Conservation (phyloP, 768 basidiomycete genomes). For the Botryobasidium botryosum region DNA sequence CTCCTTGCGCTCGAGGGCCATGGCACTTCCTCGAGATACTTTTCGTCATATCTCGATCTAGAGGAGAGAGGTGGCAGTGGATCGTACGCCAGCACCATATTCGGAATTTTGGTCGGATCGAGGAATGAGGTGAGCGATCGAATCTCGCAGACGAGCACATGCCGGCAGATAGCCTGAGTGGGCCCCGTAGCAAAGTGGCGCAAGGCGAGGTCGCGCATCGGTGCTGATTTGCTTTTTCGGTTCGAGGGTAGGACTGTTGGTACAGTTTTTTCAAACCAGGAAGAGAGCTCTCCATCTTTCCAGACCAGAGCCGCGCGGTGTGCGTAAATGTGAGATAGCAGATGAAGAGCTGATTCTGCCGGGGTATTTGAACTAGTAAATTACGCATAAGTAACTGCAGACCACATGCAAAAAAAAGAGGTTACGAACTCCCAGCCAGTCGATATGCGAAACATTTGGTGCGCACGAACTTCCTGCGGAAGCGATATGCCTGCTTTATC, state of each 20-base stretch:
- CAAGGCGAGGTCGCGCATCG: conserved; percentile 20
- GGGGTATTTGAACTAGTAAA: conserved; percentile 5
- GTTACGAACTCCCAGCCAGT: conserved; percentile 43
- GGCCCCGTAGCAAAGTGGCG: conserved; percentile 21
- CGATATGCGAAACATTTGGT: conserved; percentile 50
- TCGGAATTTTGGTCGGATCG: conserved; percentile 35
- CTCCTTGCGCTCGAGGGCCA: conserved; percentile 15
- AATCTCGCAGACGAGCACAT: conserved; percentile 49
- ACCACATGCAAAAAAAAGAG: background rate
- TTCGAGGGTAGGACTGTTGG: conserved; percentile 24
- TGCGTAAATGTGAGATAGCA: conserved; percentile 78
- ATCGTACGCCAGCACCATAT: conserved; percentile 57
- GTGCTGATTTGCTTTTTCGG: conserved; percentile 12
- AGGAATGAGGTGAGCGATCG: conserved; percentile 53
- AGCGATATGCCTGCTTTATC: conserved; percentile 68
- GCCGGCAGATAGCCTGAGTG: conserved; percentile 46
- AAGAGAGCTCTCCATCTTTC: conserved; percentile 48
- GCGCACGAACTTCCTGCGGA: conserved; percentile 36
- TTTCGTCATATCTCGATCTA: conserved; percentile 43
- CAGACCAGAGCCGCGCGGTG: conserved; percentile 61
- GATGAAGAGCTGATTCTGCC: conserved; percentile 37
- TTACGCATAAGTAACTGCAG: background rate
- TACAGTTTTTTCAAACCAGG: conserved; percentile 57
- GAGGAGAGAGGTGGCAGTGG: conserved; percentile 61
- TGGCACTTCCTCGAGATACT: conserved; percentile 42